phyloP scores from a whole-genome alignment of 2,329 filamentous ascomycete genomes.

The Phialemonium atrogriseum region DNA sequence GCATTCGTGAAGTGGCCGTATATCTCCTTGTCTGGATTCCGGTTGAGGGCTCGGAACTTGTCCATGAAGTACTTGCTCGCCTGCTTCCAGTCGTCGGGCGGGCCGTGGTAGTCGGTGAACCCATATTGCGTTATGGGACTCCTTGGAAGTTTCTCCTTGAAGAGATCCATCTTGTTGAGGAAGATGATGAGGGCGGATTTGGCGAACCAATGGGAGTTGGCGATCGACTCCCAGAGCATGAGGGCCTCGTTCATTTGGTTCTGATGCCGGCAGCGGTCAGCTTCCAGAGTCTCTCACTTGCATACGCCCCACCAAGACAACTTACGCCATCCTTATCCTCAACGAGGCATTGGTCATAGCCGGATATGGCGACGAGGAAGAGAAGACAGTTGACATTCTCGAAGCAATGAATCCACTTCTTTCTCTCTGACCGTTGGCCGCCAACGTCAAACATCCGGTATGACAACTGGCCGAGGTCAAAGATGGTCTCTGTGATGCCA shows the following conservation, averaged over 20 bases:
- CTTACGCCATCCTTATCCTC: conserved; percentile 93
- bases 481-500: conserved; percentile 90
- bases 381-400: conserved; percentile 88
- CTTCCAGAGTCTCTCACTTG: background rate
- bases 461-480: conserved; percentile 83
- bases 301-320: background rate
- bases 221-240: conserved; percentile 80
- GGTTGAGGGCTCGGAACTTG: conserved; percentile 70
- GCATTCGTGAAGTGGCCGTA: conserved; percentile 56
- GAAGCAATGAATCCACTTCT: conserved; percentile 97
- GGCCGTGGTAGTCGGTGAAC: conserved; percentile 72
- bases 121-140: conserved; percentile 66
- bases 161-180: conserved; percentile 82
- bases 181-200: conserved; percentile 77
- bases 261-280: conserved; percentile 31
- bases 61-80: conserved; percentile 76
- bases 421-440: conserved; percentile 84
- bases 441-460: conserved; percentile 97
- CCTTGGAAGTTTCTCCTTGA: conserved; percentile 64
- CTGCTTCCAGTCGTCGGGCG: conserved; percentile 62
- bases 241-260: conserved; percentile 89
- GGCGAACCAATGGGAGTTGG: conserved; percentile 80
- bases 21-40: conserved; percentile 56
- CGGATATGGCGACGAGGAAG: conserved; percentile 90
- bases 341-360: conserved; percentile 92